Evolutionary conservation across 345 rosid genomes (phyloP).

Genomic region (Clarkia xantiana): DNA sequence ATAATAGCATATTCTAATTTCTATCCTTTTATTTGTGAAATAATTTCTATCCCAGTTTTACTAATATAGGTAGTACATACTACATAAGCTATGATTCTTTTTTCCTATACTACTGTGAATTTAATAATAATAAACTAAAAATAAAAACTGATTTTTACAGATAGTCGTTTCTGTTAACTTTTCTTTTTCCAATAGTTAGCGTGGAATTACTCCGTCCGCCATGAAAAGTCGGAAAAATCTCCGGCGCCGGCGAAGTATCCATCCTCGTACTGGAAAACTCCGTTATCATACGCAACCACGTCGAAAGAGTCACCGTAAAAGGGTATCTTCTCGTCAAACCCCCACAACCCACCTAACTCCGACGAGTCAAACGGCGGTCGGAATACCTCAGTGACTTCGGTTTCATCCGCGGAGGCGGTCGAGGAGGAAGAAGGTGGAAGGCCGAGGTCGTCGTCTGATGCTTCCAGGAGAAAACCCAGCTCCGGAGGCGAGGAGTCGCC

Average conservation of each 20-base stretch:
- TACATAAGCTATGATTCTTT: too few relatives aligned
- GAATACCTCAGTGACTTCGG: conserved; percentile 9
- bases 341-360: conserved; percentile 24
- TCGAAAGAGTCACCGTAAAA: conserved; percentile 21
- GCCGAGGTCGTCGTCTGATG: conserved; percentile 45
- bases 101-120: too few relatives aligned
- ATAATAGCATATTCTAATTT: too few relatives aligned
- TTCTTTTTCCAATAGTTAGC: too few relatives aligned
- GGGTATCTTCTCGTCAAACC: conserved; percentile 17
- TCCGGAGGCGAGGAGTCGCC: conserved; percentile 19
- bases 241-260: conserved; percentile 21
- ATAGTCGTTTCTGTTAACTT: too few relatives aligned
- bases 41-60: too few relatives aligned
- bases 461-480: conserved; percentile 31
- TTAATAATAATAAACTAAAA: background rate
- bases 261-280: conserved; percentile 26
- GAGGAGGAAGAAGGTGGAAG: conserved; percentile 18
- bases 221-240: conserved; percentile 4
- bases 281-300: conserved; percentile 16
- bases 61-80: too few relatives aligned
- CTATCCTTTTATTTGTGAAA: too few relatives aligned
- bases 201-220: conserved; percentile 12
- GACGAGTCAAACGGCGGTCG: conserved; percentile 18
- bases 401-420: conserved; percentile 8
- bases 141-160: too few relatives aligned